A percentile compares a stretch with the other conserved stretches of the same genome.
These are phyloP conservation scores for Fusarium torulosum DNA, from an alignment of 2,329 filamentous ascomycete genomes.

Conservation along the genomic window DNA sequence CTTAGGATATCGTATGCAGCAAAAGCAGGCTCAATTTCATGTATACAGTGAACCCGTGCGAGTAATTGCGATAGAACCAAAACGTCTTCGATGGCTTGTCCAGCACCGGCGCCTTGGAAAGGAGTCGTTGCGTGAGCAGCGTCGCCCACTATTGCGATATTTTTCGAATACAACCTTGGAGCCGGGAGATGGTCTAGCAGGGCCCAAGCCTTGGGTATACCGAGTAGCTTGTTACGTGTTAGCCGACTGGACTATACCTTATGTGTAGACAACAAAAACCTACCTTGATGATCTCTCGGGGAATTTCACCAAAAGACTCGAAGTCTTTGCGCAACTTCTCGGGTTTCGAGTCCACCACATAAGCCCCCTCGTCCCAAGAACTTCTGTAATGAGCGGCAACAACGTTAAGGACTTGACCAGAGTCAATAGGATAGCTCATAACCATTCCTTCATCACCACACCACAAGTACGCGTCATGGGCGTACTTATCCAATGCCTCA, in stretches of 20 bases:
- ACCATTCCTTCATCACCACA: not conserved
- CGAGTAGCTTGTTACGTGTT: no score
- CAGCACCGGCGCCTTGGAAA: not conserved
- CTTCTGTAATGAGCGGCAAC: not conserved
- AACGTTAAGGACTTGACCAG: not conserved
- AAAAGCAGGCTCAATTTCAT: not conserved
- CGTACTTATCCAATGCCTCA: not conserved
- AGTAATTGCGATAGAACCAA: not conserved
- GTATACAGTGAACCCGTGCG: not conserved
- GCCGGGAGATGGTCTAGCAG: no score
- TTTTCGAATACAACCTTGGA: not conserved
- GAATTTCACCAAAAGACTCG: no score
- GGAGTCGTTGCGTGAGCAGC: not conserved
- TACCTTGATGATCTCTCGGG: no score
- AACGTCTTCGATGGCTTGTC: not conserved
- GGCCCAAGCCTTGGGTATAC: no score
- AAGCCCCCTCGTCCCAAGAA: not conserved
- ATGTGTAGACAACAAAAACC: no score
- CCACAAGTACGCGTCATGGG: not conserved
- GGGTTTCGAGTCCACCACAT: not conserved
- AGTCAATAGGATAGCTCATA: not conserved
- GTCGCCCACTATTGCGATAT: not conserved
- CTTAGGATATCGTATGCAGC: not conserved
- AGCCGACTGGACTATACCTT: no score
- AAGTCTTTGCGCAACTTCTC: not conserved